Evolutionary conservation across 2,329 filamentous ascomycete species (phyloP).

Genomic region (Neobulgaria alba): DNA sequence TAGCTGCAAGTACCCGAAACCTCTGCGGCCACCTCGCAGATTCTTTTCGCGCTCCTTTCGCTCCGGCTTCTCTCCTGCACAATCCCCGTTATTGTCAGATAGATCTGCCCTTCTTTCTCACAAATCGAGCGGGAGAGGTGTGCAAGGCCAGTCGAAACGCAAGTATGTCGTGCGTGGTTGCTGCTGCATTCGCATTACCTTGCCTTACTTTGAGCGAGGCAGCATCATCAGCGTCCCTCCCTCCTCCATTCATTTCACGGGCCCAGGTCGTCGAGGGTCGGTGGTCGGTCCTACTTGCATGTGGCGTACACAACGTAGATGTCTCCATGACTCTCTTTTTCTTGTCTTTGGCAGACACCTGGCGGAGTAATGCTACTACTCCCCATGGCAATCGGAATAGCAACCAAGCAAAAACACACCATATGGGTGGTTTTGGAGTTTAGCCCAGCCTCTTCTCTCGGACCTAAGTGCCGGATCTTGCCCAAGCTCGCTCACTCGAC

Average conservation of each 20-base stretch:
- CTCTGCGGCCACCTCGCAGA: no score
- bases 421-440: not conserved
- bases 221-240: no score
- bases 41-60: no score
- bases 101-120: constrained; percentile 22
- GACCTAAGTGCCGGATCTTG: not conserved
- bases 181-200: constrained; percentile 13
- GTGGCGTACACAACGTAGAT: not conserved
- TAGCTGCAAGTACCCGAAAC: constrained; percentile 17
- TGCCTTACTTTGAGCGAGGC: no score
- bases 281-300: constrained; percentile 1
- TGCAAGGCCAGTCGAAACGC: constrained; percentile 17
- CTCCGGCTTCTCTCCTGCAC: constrained; percentile 17
- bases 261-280: no score
- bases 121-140: no score
- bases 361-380: no score
- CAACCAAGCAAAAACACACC: not conserved
- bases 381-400: no score
- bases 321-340: no score
- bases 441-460: not conserved
- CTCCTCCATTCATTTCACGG: constrained; percentile 6
- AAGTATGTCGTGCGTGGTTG: constrained; percentile 22
- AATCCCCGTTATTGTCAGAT: constrained; percentile 21
- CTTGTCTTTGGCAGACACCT: no score
- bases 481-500: not conserved